These are phyloP conservation scores for Candida qinlingensis DNA, from an alignment of 805 yeast species.

Conservation along the genomic window DNA sequence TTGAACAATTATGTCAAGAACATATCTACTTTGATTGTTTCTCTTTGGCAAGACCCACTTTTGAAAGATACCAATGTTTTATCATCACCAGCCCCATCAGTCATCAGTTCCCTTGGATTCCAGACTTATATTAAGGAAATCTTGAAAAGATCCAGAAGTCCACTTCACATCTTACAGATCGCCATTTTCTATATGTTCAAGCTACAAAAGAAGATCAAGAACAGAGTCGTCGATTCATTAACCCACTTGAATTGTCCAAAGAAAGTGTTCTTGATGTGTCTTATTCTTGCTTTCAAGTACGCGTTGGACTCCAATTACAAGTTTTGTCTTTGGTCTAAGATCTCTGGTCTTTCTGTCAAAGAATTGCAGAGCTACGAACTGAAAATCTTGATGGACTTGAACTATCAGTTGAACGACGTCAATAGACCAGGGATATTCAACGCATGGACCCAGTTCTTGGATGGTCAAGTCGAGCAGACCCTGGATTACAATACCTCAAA, in stretches of 20 bases:
- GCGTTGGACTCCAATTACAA: conserved; percentile 68
- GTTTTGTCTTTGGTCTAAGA: conserved; percentile 66
- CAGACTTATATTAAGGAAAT: conserved; percentile 34
- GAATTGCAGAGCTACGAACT: conserved; percentile 52
- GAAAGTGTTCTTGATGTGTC: conserved; percentile 58
- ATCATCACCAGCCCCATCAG: background rate
- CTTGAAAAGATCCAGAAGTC: conserved; percentile 48
- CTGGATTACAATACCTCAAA: no score
- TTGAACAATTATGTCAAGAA: conserved; percentile 11
- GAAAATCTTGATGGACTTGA: conserved; percentile 44
- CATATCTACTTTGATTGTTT: conserved; percentile 12
- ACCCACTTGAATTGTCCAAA: conserved; percentile 43
- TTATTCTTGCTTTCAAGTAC: conserved; percentile 70
- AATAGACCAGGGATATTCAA: conserved; percentile 4
- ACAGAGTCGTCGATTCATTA: background rate
- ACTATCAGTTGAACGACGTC: conserved; percentile 44
- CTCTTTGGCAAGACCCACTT: conserved; percentile 17
- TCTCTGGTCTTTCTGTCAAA: conserved; percentile 54
- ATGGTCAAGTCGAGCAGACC: no score
- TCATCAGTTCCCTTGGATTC: conserved; percentile 1
- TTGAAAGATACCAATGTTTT: background rate
- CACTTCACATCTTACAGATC: conserved; percentile 57
- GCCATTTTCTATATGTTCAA: conserved; percentile 61
- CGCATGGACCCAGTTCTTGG: background rate
- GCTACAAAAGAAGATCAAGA: conserved; percentile 29